A percentile compares a stretch with the other conserved stretches of the same genome.
Evolutionary conservation across 805 yeast genomes (phyloP).

Genomic region (Jamesozyma gamospora): DNA sequence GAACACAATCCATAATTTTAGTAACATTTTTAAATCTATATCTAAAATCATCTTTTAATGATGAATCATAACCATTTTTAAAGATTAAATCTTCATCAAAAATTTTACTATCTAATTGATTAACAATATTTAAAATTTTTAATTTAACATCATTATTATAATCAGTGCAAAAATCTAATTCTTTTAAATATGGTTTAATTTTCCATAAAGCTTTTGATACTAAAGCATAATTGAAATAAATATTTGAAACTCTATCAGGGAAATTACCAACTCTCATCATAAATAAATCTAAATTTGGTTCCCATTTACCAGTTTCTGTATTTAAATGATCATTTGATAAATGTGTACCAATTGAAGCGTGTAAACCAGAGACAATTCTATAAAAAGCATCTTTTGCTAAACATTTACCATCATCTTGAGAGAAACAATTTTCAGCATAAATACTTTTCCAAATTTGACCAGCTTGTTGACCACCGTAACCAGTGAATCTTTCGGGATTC

Average conservation of each 20-base stretch:
- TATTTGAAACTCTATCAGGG: constrained; percentile 81
- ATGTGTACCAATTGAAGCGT: constrained; percentile 90
- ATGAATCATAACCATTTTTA: constrained; percentile 34
- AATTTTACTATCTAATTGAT: constrained; percentile 28
- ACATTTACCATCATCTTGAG: constrained; percentile 43
- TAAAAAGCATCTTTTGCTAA: constrained; percentile 83
- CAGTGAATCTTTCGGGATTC: constrained; percentile 94
- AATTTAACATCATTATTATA: constrained; percentile 38
- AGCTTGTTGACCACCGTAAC: constrained; percentile 89
- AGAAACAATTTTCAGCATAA: constrained; percentile 85
- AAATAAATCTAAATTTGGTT: constrained; percentile 71
- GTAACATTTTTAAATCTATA: constrained; percentile 81
- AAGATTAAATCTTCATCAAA: constrained; percentile 45
- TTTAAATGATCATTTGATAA: constrained; percentile 73
- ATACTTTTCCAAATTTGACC: constrained; percentile 88
- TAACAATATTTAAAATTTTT: constrained; percentile 34
- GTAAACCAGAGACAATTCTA: constrained; percentile 84
- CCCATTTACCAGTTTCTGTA: constrained; percentile 66
- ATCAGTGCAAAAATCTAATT: constrained; percentile 39
- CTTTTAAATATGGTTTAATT: constrained; percentile 42
- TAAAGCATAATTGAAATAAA: constrained; percentile 87
- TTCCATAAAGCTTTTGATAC: constrained; percentile 74
- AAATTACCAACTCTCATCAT: constrained; percentile 83
- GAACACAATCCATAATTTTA: constrained; percentile 95
- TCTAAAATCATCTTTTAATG: constrained; percentile 76